These are phyloP conservation scores for Cutaneotrichosporon mucoides DNA, from an alignment of 1,284 basidiomycete species.

Conservation along the genomic window DNA sequence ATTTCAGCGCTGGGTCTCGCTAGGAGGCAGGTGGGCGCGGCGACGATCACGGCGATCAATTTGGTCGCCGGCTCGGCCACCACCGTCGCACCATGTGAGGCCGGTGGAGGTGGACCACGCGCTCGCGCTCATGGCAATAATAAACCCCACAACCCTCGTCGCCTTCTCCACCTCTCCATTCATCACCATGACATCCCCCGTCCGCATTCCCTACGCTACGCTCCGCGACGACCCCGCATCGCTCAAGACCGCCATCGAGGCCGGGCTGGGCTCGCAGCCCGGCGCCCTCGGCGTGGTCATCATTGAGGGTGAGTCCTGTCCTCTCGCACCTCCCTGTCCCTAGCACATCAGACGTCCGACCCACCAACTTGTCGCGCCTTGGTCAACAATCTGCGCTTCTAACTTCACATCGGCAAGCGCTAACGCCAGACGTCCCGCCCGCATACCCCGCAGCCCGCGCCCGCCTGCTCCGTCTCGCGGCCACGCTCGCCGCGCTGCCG, in stretches of 20 bases:
- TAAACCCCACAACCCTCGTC: no score
- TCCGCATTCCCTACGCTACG: constrained; percentile 65
- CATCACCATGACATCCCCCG: constrained; percentile 31
- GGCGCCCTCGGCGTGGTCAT: constrained; percentile 74
- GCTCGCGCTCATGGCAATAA: no score
- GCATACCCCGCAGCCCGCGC: constrained; percentile 62
- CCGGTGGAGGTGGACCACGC: neutral
- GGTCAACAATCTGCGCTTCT: no score
- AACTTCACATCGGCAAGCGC: neutral
- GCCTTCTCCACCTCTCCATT: neutral
- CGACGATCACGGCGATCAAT: no score
- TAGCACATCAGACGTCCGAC: no score
- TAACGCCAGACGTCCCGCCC: constrained; percentile 61
- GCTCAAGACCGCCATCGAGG: constrained; percentile 58
- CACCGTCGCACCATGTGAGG: no score
- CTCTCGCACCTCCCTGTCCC: no score
- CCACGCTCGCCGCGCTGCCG: constrained; percentile 68
- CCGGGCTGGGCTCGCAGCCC: constrained; percentile 71
- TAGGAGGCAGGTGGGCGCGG: no score
- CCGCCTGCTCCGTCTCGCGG: constrained; percentile 64
- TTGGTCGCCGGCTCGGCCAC: no score
- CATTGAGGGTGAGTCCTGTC: constrained; percentile 52
- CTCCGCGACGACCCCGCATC: constrained; percentile 60
- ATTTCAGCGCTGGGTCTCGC: no score
- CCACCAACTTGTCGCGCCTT: no score